A percentile compares a stretch with the other conserved stretches of the same genome.
phyloP scores from a whole-genome alignment of 2,329 filamentous ascomycete species.

The Pseudocercospora musae region DNA sequence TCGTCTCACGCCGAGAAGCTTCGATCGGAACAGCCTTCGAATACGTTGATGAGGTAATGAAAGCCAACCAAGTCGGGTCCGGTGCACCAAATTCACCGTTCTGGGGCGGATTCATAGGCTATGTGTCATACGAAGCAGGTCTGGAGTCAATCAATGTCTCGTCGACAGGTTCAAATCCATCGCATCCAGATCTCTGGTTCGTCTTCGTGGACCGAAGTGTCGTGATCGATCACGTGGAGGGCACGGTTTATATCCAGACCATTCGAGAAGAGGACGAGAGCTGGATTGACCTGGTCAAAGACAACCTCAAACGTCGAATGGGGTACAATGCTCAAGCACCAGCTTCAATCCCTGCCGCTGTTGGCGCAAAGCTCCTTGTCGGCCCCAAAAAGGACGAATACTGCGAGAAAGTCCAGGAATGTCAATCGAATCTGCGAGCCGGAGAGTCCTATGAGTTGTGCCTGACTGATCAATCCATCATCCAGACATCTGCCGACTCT shows the following conservation, averaged over 20 bases:
- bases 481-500: constrained; percentile 43
- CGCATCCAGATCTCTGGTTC: constrained; percentile 68
- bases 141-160: constrained; percentile 58
- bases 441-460: constrained; percentile 86
- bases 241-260: constrained; percentile 64
- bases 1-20: not conserved
- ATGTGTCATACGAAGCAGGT: constrained; percentile 79
- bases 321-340: not conserved
- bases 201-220: constrained; percentile 74
- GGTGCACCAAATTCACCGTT: constrained; percentile 55
- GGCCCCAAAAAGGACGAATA: constrained; percentile 47
- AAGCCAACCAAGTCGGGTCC: constrained; percentile 32
- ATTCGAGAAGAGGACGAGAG: constrained; percentile 48
- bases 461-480: constrained; percentile 70
- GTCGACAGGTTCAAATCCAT: constrained; percentile 35
- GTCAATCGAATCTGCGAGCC: constrained; percentile 68
- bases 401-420: constrained; percentile 62
- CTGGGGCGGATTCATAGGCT: constrained; percentile 80
- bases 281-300: constrained; percentile 25
- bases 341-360: not conserved
- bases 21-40: constrained; percentile 39
- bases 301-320: constrained; percentile 2
- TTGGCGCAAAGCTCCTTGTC: constrained; percentile 11
- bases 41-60: constrained; percentile 41
- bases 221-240: constrained; percentile 68